These are phyloP conservation scores for Apiotrichum sp. DNA, from an alignment of 1,284 basidiomycete genomes.

Conservation along the genomic window DNA sequence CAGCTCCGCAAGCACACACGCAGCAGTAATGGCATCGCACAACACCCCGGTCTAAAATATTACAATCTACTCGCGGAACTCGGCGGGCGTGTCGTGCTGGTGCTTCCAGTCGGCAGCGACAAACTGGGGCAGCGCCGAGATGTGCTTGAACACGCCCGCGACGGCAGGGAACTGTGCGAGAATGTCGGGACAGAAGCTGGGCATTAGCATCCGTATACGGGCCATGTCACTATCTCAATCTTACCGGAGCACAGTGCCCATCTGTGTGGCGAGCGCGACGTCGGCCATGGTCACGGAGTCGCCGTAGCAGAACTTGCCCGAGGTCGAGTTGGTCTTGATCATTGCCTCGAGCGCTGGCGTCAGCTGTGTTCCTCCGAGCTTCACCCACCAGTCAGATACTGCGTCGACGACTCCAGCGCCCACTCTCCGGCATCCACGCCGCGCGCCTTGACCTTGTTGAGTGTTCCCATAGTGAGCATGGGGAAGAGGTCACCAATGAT, in stretches of 20 bases:
- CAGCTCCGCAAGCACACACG: too few species aligned
- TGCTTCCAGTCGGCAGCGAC: conserved; percentile 15
- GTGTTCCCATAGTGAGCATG: conserved; percentile 7
- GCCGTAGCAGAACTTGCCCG: conserved; percentile 11
- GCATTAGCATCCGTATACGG: background rate
- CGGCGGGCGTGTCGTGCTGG: conserved; percentile 20
- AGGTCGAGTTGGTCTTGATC: conserved; percentile 1
- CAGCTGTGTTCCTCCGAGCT: background rate
- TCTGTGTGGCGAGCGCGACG: conserved; percentile 13
- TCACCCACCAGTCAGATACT: conserved; percentile 1
- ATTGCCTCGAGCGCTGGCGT: conserved; percentile 13
- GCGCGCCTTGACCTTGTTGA: conserved; percentile 6
- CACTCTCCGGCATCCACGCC: conserved; percentile 9
- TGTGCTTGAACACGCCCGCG: conserved; percentile 4
- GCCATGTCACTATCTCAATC: background rate
- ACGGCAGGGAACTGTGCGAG: conserved; percentile 8
- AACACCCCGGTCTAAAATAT: too few species aligned
- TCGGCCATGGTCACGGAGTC: conserved; percentile 15
- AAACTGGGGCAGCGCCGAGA: conserved; percentile 14
- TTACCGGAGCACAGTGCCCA: conserved; percentile 12
- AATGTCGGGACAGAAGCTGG: conserved; percentile 5
- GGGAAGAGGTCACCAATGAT: conserved; percentile 17
- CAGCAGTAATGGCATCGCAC: too few species aligned
- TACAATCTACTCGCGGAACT: conserved; percentile 4
- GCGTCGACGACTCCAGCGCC: conserved; percentile 4